A percentile compares a stretch with the other conserved stretches of the same genome.
Conservation (phyloP, 1,284 basidiomycete species). For the Tremellales sp. region DNA sequence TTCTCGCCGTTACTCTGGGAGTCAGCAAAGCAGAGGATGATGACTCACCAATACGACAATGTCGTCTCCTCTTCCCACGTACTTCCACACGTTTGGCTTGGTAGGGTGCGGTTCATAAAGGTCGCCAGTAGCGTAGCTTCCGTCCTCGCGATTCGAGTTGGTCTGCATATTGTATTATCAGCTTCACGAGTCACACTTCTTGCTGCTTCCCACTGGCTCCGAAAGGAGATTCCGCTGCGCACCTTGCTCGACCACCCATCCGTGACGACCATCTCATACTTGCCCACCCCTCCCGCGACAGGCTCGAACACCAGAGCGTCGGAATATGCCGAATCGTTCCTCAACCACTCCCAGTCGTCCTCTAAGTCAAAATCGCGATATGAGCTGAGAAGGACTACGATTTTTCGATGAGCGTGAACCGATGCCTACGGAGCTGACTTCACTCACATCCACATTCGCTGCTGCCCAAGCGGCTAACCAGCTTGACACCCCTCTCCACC, state of each 20-base stretch:
- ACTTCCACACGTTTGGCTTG: slow-evolving; percentile 41
- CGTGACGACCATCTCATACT: slow-evolving; percentile 44
- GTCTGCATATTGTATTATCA: slow-evolving; percentile 18
- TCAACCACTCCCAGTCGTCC: slow-evolving; percentile 48
- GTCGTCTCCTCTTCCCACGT: slow-evolving; percentile 49
- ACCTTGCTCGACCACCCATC: slow-evolving; percentile 42
- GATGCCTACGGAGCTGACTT: neutral
- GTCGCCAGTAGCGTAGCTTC: slow-evolving; percentile 48
- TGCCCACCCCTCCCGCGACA: slow-evolving; percentile 11
- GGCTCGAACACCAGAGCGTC: slow-evolving; percentile 29
- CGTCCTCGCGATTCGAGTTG: slow-evolving; percentile 43
- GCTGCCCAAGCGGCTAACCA: slow-evolving; percentile 49
- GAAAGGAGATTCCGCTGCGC: no score
- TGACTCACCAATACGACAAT: slow-evolving; percentile 44
- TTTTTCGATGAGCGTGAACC: slow-evolving; percentile 3
- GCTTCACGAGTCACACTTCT: neutral
- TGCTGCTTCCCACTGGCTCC: neutral
- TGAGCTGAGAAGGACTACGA: slow-evolving; percentile 45
- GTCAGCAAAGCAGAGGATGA: neutral
- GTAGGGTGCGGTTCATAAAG: slow-evolving; percentile 42
- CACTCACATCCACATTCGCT: slow-evolving; percentile 48
- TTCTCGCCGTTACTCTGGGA: slow-evolving; percentile 42
- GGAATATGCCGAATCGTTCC: slow-evolving; percentile 36
- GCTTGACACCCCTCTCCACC: slow-evolving; percentile 37
- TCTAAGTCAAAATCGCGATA: slow-evolving; percentile 46